Evolutionary conservation across 2,329 filamentous ascomycete species (phyloP).

Genomic region (Pseudocercospora fuligena): DNA sequence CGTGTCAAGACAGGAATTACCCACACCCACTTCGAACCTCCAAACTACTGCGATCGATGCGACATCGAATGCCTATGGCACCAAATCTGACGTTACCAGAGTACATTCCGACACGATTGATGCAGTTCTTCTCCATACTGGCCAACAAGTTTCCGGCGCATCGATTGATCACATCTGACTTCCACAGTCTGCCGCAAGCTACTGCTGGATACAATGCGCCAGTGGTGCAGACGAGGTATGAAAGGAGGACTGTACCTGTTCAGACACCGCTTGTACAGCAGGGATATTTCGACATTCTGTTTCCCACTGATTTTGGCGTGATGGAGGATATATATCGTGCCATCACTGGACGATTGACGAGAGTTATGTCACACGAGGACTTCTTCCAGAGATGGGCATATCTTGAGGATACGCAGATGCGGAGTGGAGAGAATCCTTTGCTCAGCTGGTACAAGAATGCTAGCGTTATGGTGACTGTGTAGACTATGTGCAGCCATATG

Average conservation of each 20-base stretch:
- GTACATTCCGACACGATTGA: conserved; percentile 90
- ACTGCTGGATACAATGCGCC: conserved; percentile 86
- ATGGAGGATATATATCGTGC: conserved; percentile 91
- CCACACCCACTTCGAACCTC: conserved; percentile 66
- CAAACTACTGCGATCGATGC: conserved; percentile 64
- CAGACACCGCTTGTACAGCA: conserved; percentile 93
- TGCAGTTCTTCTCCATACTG: conserved; percentile 96
- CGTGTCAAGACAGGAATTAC: conserved; percentile 62
- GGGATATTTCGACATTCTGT: conserved; percentile 98
- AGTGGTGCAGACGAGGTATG: conserved; percentile 93
- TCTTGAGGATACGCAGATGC: conserved; percentile 84
- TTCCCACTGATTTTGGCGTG: conserved; percentile 91
- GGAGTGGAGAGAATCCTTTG: conserved; percentile 90
- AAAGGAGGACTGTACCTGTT: conserved; percentile 85
- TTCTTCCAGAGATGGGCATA: conserved; percentile 91
- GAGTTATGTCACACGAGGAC: conserved; percentile 83
- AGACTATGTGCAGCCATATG: conserved; percentile 29
- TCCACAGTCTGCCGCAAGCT: conserved; percentile 82
- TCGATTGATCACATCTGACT: conserved; percentile 86
- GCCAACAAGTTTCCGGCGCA: conserved; percentile 88
- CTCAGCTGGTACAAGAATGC: conserved; percentile 95
- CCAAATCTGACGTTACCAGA: conserved; percentile 81
- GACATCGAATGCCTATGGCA: conserved; percentile 69
- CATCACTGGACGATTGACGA: conserved; percentile 88
- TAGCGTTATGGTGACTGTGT: conserved; percentile 87